Conservation (phyloP, 2,329 filamentous ascomycete species). For the Cladophialophora bantiana region DNA sequence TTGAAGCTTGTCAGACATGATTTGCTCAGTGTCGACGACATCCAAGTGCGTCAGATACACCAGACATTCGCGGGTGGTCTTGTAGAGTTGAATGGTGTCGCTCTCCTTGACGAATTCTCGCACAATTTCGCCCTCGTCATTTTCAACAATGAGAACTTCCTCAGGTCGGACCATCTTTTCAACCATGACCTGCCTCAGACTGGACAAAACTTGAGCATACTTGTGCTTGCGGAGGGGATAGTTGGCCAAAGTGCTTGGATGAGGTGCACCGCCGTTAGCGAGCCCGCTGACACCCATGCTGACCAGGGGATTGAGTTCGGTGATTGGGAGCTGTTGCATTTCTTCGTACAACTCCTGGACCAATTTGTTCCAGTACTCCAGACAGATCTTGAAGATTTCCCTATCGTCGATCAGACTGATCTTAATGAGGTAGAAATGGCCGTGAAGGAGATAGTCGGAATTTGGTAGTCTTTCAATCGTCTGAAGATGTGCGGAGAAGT, state of each 20-base stretch:
- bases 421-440: conserved; percentile 96
- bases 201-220: conserved; percentile 91
- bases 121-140: conserved; percentile 98
- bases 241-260: conserved; percentile 82
- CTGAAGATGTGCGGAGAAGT: conserved; percentile 90
- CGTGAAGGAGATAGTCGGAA: conserved; percentile 90
- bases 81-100: conserved; percentile 98
- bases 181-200: conserved; percentile 96
- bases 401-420: conserved; percentile 99
- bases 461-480: conserved; percentile 97
- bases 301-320: conserved; percentile 88
- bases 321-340: conserved; percentile 95
- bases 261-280: conserved; percentile 80
- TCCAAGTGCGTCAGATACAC: conserved; percentile 98
- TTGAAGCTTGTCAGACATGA: conserved; percentile 98
- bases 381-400: conserved; percentile 98
- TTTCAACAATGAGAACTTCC: conserved; percentile 98
- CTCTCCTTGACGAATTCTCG: conserved; percentile 99
- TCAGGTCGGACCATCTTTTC: conserved; percentile 99
- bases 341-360: conserved; percentile 98
- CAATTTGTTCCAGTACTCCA: conserved; percentile 99
- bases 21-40: conserved; percentile 94
- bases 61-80: conserved; percentile 95
- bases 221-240: conserved; percentile 98
- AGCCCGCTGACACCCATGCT: conserved; percentile 75